Evolutionary conservation across 768 basidiomycete genomes (phyloP).

Genomic region (Trametes cinnabarina): DNA sequence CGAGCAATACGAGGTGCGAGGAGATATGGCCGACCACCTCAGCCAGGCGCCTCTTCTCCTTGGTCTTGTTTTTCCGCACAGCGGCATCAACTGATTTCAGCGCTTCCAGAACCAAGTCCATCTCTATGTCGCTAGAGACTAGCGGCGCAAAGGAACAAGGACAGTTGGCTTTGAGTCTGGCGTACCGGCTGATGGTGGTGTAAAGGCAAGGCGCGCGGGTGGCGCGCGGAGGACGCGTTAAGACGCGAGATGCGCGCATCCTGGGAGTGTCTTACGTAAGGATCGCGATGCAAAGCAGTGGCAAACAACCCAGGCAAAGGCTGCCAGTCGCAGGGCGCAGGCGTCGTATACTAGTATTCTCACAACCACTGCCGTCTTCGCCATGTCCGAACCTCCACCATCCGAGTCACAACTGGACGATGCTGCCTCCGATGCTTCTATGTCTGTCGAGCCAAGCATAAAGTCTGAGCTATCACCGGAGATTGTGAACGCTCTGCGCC

Average conservation of each 20-base stretch:
- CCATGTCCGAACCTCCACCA: conserved; percentile 14
- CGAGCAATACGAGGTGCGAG: conserved; percentile 44
- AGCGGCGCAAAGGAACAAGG: too few relatives aligned
- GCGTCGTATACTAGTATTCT: not conserved
- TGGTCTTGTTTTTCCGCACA: conserved; percentile 29
- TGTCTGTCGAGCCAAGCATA: conserved; percentile 1
- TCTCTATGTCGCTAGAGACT: not conserved
- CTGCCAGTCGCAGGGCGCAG: not conserved
- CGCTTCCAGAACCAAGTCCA: conserved; percentile 29
- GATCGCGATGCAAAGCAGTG: not conserved
- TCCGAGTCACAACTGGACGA: not conserved
- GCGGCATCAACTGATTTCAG: conserved; percentile 33
- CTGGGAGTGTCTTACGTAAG: not conserved
- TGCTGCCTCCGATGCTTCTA: not conserved
- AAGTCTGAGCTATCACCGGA: conserved; percentile 39
- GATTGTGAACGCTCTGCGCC: conserved; percentile 36
- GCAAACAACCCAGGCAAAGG: conserved; percentile 8
- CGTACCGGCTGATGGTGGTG: not conserved
- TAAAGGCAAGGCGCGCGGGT: too few relatives aligned
- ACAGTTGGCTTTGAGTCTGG: too few relatives aligned
- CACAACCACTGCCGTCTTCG: not conserved
- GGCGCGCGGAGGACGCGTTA: not conserved
- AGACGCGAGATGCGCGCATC: too few relatives aligned
- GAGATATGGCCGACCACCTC: conserved; percentile 41
- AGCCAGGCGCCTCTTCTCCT: conserved; percentile 29